Conservation (phyloP, 2,329 filamentous ascomycete species). For the Colletotrichum noveboracense region DNA sequence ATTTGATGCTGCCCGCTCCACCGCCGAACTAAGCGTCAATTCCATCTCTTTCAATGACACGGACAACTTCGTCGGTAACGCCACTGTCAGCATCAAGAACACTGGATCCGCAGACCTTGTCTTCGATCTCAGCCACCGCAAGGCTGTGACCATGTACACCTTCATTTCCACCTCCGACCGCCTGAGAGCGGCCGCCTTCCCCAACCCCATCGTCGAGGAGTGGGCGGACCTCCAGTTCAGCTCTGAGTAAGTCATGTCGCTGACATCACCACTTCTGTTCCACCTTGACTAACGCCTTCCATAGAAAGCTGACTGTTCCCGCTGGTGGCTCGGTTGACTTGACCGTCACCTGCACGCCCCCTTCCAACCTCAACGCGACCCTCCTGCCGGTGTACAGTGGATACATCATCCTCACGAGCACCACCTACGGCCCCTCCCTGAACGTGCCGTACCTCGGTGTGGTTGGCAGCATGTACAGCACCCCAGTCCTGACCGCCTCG, state of each 20-base stretch:
- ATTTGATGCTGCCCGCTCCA: constrained; percentile 61
- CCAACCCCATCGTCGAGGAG: constrained; percentile 45
- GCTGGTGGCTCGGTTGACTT: constrained; percentile 47
- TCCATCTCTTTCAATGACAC: constrained; percentile 70
- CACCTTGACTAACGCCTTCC: background rate
- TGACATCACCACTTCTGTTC: accelerated
- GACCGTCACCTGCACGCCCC: constrained; percentile 48
- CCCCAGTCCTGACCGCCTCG: constrained; percentile 37
- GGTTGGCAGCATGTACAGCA: constrained; percentile 38
- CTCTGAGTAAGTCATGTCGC: constrained; percentile 22
- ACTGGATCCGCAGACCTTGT: constrained; percentile 50
- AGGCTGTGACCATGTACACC: constrained; percentile 60
- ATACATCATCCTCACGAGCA: constrained; percentile 44
- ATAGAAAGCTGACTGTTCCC: constrained; percentile 43
- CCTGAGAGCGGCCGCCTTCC: constrained; percentile 42
- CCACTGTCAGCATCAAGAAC: constrained; percentile 62
- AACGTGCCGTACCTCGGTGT: constrained; percentile 47
- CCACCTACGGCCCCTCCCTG: constrained; percentile 37
- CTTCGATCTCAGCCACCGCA: constrained; percentile 56
- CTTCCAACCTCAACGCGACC: constrained; percentile 36
- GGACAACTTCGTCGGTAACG: constrained; percentile 53
- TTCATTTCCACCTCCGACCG: constrained; percentile 39
- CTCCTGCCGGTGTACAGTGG: constrained; percentile 47
- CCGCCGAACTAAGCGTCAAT: constrained; percentile 57
- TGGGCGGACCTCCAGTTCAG: constrained; percentile 49